Evolutionary conservation across 2,329 filamentous ascomycete species (phyloP).

Genomic region (Monilinia polystroma): DNA sequence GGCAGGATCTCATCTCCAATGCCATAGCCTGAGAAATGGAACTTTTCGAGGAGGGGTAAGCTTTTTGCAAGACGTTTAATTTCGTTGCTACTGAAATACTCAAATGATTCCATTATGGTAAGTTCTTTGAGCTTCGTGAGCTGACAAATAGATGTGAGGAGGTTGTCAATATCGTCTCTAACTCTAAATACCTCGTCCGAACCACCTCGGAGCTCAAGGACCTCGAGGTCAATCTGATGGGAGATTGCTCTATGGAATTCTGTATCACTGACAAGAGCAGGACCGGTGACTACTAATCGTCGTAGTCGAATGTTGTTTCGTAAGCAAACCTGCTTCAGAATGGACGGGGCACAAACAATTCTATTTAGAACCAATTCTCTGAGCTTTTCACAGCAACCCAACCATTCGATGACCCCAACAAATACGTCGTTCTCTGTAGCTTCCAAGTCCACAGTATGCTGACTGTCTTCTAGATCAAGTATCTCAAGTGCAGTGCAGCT

Average conservation of each 20-base stretch:
- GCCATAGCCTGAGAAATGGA: conserved; percentile 56
- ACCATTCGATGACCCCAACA: conserved; percentile 53
- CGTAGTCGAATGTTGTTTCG: conserved; percentile 49
- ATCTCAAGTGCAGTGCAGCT: conserved; percentile 50
- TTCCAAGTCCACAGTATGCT: conserved; percentile 48
- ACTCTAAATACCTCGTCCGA: conserved; percentile 45
- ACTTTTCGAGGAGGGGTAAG: conserved; percentile 49
- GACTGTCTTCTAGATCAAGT: conserved; percentile 48
- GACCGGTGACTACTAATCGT: conserved; percentile 50
- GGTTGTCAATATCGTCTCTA: conserved; percentile 48
- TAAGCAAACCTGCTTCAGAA: conserved; percentile 51
- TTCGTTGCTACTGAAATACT: conserved; percentile 52
- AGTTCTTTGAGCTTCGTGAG: conserved; percentile 54
- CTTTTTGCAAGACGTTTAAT: conserved; percentile 48
- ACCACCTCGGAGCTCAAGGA: conserved; percentile 48
- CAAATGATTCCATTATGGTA: conserved; percentile 51
- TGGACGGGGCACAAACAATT: conserved; percentile 52
- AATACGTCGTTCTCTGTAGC: conserved; percentile 53
- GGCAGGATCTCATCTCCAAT: conserved; percentile 50
- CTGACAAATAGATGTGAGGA: conserved; percentile 52
- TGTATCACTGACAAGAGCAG: conserved; percentile 49
- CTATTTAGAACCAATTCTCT: conserved; percentile 50
- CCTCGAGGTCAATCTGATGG: conserved; percentile 49
- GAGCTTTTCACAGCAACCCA: conserved; percentile 53
- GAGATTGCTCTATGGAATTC: conserved; percentile 54